These are phyloP conservation scores for Bonia amplexicaulis DNA, from an alignment of 176 grass and related monocot species.

Conservation along the genomic window DNA sequence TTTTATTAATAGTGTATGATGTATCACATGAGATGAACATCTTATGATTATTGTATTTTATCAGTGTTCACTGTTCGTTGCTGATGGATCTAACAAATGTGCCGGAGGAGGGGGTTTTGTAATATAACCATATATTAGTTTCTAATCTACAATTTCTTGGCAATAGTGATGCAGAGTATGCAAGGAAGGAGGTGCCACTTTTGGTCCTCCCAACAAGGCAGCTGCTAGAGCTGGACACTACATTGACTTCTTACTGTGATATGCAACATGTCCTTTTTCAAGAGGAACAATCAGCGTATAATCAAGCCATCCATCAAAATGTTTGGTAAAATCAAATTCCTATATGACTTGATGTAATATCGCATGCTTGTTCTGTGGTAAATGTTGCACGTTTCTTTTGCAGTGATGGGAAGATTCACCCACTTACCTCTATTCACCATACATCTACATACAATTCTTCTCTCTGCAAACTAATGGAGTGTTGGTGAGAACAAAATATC, in stretches of 20 bases:
- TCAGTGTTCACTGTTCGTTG: neutral
- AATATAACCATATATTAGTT: neutral
- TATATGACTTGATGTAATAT: neutral
- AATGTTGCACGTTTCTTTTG: neutral
- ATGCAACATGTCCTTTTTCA: conserved; percentile 86
- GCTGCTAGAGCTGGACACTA: conserved; percentile 68
- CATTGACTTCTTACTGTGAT: conserved; percentile 67
- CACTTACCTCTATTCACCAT: conserved; percentile 89
- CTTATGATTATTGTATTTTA: neutral
- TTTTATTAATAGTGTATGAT: neutral
- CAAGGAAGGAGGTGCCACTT: conserved; percentile 78
- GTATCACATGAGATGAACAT: neutral
- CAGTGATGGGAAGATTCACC: conserved; percentile 89
- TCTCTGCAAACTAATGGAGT: conserved; percentile 94
- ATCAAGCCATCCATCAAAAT: conserved; percentile 89
- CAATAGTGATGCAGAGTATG: conserved; percentile 84
- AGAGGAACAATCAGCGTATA: conserved; percentile 93
- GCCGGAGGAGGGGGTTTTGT: neutral
- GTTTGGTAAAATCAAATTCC: conserved; percentile 51
- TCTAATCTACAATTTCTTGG: conserved; percentile 32
- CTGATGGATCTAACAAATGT: neutral
- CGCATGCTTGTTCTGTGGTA: neutral
- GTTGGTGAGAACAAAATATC: conserved; percentile 51
- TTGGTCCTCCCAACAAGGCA: conserved; percentile 62
- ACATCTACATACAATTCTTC: conserved; percentile 88